Evolutionary conservation across 108 stramenopile species (phyloP).

Genomic region (Aurantiochytrium sp.): DNA sequence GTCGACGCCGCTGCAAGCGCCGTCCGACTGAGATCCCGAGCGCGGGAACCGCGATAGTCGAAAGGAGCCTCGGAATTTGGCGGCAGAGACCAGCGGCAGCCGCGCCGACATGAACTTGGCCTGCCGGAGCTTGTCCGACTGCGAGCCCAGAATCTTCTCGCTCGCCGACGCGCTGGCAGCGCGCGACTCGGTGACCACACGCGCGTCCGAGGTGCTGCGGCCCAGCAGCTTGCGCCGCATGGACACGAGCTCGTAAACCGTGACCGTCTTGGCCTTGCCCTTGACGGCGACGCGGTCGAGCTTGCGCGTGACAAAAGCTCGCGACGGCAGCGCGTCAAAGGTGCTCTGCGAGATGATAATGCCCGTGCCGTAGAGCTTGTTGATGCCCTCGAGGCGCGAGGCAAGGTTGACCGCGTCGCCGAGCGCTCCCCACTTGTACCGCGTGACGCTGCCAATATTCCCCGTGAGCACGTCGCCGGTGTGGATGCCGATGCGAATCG

Average conservation of each 20-base stretch:
- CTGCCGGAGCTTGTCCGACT: no score
- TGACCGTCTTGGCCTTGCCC: not conserved
- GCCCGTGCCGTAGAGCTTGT: not conserved
- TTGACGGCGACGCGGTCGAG: not conserved
- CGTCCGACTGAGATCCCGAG: no score
- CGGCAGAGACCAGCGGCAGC: no score
- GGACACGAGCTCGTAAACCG: not conserved
- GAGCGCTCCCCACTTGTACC: not conserved
- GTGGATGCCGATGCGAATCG: not conserved
- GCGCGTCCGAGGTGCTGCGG: not conserved
- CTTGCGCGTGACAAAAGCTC: not conserved
- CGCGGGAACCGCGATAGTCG: no score
- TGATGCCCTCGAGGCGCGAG: not conserved
- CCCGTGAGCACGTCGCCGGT: not conserved
- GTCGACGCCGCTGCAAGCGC: no score
- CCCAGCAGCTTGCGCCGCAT: not conserved
- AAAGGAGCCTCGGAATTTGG: no score
- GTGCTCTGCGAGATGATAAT: not conserved
- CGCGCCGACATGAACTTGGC: no score
- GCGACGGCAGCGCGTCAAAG: not conserved
- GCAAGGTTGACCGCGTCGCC: not conserved
- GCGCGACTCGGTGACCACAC: no score
- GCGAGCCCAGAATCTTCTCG: no score
- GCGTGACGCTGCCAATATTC: not conserved
- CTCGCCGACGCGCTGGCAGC: no score